phyloP scores from a whole-genome alignment of 805 yeast species.

The Candida stauntonica region DNA sequence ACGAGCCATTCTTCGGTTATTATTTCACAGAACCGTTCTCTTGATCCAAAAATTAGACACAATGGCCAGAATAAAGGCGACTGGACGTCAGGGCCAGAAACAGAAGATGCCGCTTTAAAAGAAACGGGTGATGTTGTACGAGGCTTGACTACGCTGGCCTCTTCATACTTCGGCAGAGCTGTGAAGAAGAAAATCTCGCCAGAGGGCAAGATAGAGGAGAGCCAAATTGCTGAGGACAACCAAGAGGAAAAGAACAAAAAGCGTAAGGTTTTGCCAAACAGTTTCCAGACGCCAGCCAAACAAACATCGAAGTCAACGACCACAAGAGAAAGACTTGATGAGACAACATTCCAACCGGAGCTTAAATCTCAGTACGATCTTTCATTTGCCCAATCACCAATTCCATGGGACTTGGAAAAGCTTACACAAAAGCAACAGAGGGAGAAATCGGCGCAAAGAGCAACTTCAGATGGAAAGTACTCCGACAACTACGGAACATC shows the following conservation, averaged over 20 bases:
- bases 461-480: neutral
- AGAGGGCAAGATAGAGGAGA: neutral
- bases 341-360: conserved; percentile 12
- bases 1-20: neutral
- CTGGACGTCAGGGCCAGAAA: conserved; percentile 11
- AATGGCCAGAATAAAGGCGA: conserved; percentile 4
- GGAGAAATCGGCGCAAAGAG: neutral
- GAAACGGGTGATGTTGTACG: conserved; percentile 13
- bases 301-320: conserved; percentile 7
- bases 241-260: conserved; percentile 7
- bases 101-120: conserved; percentile 17
- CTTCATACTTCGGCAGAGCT: neutral
- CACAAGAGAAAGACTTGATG: conserved; percentile 12
- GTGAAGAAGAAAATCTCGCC: conserved; percentile 3
- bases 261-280: neutral
- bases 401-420: conserved; percentile 20
- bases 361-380: conserved; percentile 14
- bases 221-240: neutral
- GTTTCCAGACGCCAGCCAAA: conserved; percentile 12
- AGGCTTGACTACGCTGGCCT: conserved; percentile 1
- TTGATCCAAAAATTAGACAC: neutral
- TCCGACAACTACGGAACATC: conserved; percentile 35
- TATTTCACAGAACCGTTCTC: neutral
- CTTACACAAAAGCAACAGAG: neutral
- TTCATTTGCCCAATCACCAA: conserved; percentile 20